Conservation (phyloP, 2,329 filamentous ascomycete species). For the Penicillium sp. region DNA sequence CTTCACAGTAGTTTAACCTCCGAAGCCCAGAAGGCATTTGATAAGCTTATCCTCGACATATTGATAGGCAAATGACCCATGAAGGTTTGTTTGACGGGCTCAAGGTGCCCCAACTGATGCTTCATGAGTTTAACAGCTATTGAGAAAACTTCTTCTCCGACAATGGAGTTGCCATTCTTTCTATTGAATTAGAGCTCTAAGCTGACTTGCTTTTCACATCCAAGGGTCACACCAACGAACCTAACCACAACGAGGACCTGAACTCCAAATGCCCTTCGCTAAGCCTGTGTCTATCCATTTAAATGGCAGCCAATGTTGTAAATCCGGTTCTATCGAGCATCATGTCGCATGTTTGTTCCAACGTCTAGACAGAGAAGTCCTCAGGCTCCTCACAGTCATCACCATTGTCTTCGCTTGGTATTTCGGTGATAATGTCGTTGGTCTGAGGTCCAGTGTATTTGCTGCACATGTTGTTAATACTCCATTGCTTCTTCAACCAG, state of each 20-base stretch:
- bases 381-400: slow-evolving; percentile 20
- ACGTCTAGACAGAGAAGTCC: not conserved
- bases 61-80: no score
- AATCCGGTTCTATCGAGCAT: not conserved
- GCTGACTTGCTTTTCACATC: no score
- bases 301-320: not conserved
- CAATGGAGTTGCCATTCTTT: not conserved
- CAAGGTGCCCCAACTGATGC: no score
- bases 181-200: no score
- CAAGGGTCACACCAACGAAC: no score
- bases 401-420: slow-evolving; percentile 35
- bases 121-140: no score
- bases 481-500: not conserved
- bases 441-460: slow-evolving; percentile 63
- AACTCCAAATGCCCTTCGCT: not conserved
- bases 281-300: not conserved
- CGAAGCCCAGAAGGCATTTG: not conserved
- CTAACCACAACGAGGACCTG: not conserved
- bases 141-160: not conserved
- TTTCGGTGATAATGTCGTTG: slow-evolving; percentile 49
- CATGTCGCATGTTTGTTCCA: not conserved
- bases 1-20: not conserved
- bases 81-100: no score
- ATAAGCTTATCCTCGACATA: not conserved
- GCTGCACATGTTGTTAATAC: slow-evolving; percentile 33